Evolutionary conservation across 1,139 yeast genomes (phyloP).

Genomic region (Wickerhamomyces sp.): DNA sequence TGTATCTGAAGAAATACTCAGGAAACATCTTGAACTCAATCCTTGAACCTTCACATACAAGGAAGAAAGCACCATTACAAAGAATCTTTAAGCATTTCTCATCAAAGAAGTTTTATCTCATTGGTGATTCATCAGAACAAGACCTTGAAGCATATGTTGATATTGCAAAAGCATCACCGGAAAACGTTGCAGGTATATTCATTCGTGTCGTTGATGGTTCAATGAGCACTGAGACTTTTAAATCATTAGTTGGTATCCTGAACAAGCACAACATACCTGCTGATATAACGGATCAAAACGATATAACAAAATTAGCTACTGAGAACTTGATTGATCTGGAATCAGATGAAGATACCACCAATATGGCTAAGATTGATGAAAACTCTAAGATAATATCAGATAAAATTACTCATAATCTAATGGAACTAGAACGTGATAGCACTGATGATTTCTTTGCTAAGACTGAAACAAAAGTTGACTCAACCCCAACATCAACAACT

Average conservation of each 20-base stretch:
- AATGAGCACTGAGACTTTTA: slow-evolving; percentile 40
- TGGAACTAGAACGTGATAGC: slow-evolving; percentile 17
- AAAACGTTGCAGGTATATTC: slow-evolving; percentile 65
- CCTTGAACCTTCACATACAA: slow-evolving; percentile 80
- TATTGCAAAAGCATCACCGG: slow-evolving; percentile 57
- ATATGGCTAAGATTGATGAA: slow-evolving; percentile 8
- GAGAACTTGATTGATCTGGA: slow-evolving; percentile 23
- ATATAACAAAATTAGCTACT: not conserved
- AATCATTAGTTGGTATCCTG: slow-evolving; percentile 15
- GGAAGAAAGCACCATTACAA: slow-evolving; percentile 63
- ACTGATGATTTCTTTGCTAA: slow-evolving; percentile 13
- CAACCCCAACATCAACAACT: slow-evolving; percentile 7
- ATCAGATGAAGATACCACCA: slow-evolving; percentile 8
- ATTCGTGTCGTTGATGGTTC: slow-evolving; percentile 76
- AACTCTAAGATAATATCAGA: slow-evolving; percentile 11
- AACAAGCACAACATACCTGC: slow-evolving; percentile 8
- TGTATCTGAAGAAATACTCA: slow-evolving; percentile 79
- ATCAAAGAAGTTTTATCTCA: slow-evolving; percentile 64
- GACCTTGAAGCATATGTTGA: slow-evolving; percentile 90
- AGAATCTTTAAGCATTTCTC: slow-evolving; percentile 75
- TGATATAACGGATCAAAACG: not conserved
- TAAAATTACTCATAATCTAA: slow-evolving; percentile 9
- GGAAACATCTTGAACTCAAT: slow-evolving; percentile 78
- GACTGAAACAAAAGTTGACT: not conserved
- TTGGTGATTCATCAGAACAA: slow-evolving; percentile 95